Evolutionary conservation across 192 early-diverging fungal species (phyloP).

Genomic region (Coemansia sp.): DNA sequence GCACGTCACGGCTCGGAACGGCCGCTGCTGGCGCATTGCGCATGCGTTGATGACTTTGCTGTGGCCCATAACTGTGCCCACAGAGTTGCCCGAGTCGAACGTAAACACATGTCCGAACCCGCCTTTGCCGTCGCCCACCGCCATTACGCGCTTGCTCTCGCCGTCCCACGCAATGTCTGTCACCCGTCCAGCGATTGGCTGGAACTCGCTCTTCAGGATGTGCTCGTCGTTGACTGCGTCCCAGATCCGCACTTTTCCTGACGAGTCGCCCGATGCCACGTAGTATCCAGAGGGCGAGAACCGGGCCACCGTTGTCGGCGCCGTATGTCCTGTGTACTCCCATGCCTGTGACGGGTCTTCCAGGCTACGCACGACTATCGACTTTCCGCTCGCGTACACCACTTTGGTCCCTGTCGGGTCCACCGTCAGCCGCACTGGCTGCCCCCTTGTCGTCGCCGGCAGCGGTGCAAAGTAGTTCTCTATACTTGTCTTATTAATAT

Average conservation of each 20-base stretch:
- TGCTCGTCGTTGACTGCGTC: conserved; percentile 79
- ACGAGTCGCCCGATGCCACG: conserved; percentile 90
- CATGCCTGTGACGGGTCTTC: conserved; percentile 35
- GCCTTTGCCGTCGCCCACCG: conserved; percentile 92
- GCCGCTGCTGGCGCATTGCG: conserved; percentile 82
- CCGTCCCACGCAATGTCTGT: conserved; percentile 92
- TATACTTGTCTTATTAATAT: conserved; percentile 2
- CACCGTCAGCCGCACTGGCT: conserved; percentile 73
- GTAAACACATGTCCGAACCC: conserved; percentile 87
- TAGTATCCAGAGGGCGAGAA: conserved; percentile 93
- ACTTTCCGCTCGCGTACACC: conserved; percentile 86
- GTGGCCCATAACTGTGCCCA: conserved; percentile 90
- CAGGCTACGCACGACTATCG: conserved; percentile 83
- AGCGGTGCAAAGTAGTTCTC: conserved; percentile 63
- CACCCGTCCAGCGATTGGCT: conserved; percentile 71
- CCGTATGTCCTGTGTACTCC: conserved; percentile 83
- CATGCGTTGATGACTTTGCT: conserved; percentile 85
- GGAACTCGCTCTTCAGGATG: conserved; percentile 81
- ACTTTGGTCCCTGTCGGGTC: conserved; percentile 83
- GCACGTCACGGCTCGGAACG: conserved; percentile 87
- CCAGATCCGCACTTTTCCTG: conserved; percentile 93
- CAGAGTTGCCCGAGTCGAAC: conserved; percentile 84
- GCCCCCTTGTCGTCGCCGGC: conserved; percentile 78
- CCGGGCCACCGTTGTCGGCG: conserved; percentile 77
- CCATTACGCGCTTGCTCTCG: conserved; percentile 95